These are phyloP conservation scores for Dothidotthia symphoricarpi DNA, from an alignment of 2,329 filamentous ascomycete species.

Conservation along the genomic window DNA sequence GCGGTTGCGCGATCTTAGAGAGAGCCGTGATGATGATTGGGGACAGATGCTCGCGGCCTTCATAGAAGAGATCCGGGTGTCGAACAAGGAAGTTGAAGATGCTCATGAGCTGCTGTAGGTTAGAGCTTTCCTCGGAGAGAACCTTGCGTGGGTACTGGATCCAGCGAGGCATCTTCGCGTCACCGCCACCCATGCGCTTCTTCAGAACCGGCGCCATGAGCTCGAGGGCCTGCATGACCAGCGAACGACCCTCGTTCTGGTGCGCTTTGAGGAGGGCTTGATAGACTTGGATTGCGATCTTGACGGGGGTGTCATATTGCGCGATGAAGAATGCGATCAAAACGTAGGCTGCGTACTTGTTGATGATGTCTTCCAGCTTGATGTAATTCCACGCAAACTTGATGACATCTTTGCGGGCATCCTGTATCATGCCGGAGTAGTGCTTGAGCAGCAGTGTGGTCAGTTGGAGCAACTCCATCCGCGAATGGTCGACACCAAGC, in stretches of 20 bases:
- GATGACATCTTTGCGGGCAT: conserved; percentile 95
- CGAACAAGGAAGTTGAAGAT: conserved; percentile 96
- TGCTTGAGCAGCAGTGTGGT: conserved; percentile 96
- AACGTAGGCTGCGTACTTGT: conserved; percentile 97
- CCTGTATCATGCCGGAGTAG: conserved; percentile 81
- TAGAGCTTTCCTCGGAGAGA: conserved; percentile 88
- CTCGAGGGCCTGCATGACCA: conserved; percentile 93
- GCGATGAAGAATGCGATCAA: conserved; percentile 97
- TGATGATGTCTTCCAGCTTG: conserved; percentile 91
- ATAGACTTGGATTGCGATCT: conserved; percentile 95
- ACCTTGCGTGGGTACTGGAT: conserved; percentile 87
- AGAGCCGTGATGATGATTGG: conserved; percentile 85
- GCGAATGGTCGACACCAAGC: conserved; percentile 87
- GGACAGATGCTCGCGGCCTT: conserved; percentile 87
- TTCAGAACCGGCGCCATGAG: conserved; percentile 92
- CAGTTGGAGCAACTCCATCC: conserved; percentile 93
- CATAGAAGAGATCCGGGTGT: conserved; percentile 91
- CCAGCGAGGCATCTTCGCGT: conserved; percentile 79
- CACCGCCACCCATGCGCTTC: conserved; percentile 68
- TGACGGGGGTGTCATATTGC: conserved; percentile 91
- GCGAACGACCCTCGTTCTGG: conserved; percentile 86
- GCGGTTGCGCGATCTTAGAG: conserved; percentile 79
- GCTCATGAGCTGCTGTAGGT: conserved; percentile 91
- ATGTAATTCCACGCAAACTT: conserved; percentile 99
- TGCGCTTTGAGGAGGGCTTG: conserved; percentile 86